Evolutionary conservation across 2,329 filamentous ascomycete species (phyloP).

Genomic region (Neodidymelliopsis sp.): DNA sequence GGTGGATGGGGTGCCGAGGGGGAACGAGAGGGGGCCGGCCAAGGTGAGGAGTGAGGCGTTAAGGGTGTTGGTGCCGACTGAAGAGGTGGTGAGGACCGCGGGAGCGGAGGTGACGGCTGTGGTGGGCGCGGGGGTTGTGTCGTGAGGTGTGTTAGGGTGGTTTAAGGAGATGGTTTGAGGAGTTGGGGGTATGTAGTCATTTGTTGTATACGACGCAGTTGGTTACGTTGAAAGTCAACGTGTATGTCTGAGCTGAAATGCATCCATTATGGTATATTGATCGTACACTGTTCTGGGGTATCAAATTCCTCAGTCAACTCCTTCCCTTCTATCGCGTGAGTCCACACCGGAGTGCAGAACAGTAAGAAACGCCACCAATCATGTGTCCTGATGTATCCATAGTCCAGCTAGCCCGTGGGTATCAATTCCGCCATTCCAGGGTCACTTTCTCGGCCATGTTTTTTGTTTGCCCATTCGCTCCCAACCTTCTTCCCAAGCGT

Average conservation of each 20-base stretch:
- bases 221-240: too few species aligned
- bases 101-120: not conserved
- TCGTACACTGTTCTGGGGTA: conserved; percentile 5
- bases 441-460: not conserved
- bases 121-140: not conserved
- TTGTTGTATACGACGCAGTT: too few species aligned
- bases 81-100: conserved; percentile 34
- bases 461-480: not conserved
- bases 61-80: conserved; percentile 35
- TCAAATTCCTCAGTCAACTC: conserved; percentile 5
- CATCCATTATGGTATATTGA: not conserved
- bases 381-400: not conserved
- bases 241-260: too few species aligned
- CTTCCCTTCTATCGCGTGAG: conserved; percentile 1
- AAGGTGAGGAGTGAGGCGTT: conserved; percentile 43
- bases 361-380: too few species aligned
- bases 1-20: conserved; percentile 30
- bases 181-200: too few species aligned
- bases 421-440: conserved; percentile 11
- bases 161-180: too few species aligned
- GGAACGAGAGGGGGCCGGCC: conserved; percentile 36
- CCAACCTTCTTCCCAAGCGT: too few species aligned
- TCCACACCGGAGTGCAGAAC: not conserved
- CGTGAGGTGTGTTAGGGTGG: too few species aligned
- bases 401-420: not conserved